Conservation (phyloP, 768 basidiomycete species). For the Suillus decipiens region DNA sequence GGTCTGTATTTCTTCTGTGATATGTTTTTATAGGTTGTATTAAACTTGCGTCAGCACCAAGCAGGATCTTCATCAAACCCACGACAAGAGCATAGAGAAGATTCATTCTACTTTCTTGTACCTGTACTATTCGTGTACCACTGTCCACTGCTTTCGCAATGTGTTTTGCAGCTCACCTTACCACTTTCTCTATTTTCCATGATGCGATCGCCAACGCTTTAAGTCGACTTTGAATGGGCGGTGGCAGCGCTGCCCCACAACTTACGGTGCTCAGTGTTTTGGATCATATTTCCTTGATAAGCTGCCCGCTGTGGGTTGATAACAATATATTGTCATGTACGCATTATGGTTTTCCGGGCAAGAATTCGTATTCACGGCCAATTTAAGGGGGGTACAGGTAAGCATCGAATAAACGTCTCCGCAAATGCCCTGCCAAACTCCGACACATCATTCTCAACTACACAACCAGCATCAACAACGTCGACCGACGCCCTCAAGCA, state of each 20-base stretch:
- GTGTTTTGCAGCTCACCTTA: neutral
- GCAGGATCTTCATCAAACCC: constrained; percentile 30
- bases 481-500: neutral
- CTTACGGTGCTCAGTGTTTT: neutral
- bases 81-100: constrained; percentile 26
- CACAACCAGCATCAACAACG: constrained; percentile 3
- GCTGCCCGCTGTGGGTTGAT: neutral
- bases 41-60: constrained; percentile 22
- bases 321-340: neutral
- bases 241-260: neutral
- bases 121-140: constrained; percentile 2
- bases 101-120: constrained; percentile 8
- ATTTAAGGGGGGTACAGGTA: too few relatives aligned
- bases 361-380: too few relatives aligned
- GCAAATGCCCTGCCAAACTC: constrained; percentile 5
- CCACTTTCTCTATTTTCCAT: neutral
- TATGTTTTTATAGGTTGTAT: neutral
- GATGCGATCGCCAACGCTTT: neutral
- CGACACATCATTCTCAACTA: constrained; percentile 3
- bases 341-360: neutral
- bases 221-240: neutral
- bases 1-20: constrained; percentile 41
- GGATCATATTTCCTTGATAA: neutral
- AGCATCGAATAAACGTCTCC: neutral
- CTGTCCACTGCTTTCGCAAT: neutral